phyloP scores from a whole-genome alignment of 306 rosid genomes.

The Mimosa pudica region DNA sequence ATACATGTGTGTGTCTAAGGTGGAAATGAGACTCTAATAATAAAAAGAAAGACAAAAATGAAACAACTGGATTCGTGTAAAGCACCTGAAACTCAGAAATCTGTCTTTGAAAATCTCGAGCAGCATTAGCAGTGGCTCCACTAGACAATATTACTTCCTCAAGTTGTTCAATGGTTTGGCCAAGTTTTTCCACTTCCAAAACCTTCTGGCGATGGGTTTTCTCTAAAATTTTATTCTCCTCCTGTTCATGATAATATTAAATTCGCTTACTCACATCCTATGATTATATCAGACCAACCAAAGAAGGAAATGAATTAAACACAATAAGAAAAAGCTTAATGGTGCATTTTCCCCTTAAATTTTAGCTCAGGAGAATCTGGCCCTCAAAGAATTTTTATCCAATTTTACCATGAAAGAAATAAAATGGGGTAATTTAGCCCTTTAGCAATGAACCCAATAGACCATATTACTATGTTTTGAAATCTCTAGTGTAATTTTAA shows the following conservation, averaged over 20 bases:
- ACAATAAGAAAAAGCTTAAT: too few relatives aligned
- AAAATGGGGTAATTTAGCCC: too few relatives aligned
- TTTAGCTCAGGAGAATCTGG: too few relatives aligned
- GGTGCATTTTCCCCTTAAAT: too few relatives aligned
- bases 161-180: slow-evolving; percentile 79
- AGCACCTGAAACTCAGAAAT: slow-evolving; percentile 61
- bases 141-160: slow-evolving; percentile 78
- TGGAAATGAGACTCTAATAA: too few relatives aligned
- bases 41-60: too few relatives aligned
- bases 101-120: slow-evolving; percentile 73
- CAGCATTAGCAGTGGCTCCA: slow-evolving; percentile 68
- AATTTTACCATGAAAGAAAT: too few relatives aligned
- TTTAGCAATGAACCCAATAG: too few relatives aligned
- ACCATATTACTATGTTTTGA: too few relatives aligned
- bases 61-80: background rate
- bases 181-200: slow-evolving; percentile 82
- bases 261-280: slow-evolving; percentile 23
- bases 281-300: slow-evolving; percentile 16
- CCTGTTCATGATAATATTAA: slow-evolving; percentile 54
- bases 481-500: too few relatives aligned
- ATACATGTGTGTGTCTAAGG: too few relatives aligned
- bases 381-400: too few relatives aligned
- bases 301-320: slow-evolving; percentile 4
- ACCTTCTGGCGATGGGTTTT: slow-evolving; percentile 81
- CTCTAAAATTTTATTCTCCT: slow-evolving; percentile 81